Evolutionary conservation across 169 alveolate genomes (phyloP), one percentile per base, ranked within the genome.

Genomic region (Babesia bovis): DNA sequence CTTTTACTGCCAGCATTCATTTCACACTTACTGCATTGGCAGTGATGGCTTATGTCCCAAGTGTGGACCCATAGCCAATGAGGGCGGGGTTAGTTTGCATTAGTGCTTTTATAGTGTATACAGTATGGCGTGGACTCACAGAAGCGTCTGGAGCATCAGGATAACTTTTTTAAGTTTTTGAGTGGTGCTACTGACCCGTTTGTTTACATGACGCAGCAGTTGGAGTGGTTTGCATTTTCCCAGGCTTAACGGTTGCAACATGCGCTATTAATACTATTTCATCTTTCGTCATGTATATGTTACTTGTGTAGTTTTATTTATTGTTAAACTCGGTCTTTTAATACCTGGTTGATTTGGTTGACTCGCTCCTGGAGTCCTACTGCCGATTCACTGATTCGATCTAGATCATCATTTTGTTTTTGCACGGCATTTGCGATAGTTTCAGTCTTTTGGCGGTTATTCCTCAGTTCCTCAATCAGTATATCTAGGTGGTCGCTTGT

Each of bases 1-100:
- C 66, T 81, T 81, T 44, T 81, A 72, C 65, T 81, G 88, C 66
- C 79, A 72, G 63, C 88, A 81, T 69, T 69, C 84, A 30, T 81
- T 51, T 49, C 88, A 81, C 53, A 56, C 58, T 23, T 81, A 81
- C 66, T 81, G 88, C 85, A 61, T 81, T 21, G 65, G 73, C 47
- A 36, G 58, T 26, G 85, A 81, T 35, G 53, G 49, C 51, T 63
- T 50, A 10, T 70, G 85, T 57, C 87, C 87, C 33, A 78, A 78
- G 49, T 78, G 87, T 42, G 38, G 74, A 9, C 58, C 58, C 38
- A 53, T 32, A n/a, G 36, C 51, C 12, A 63, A 63, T 26, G 84
- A 57, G 21, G 66, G 50, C 38, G 61, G 26, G 59, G 73, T 63
- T 4, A 0, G 73, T 63, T 26, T 32, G 13, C 9, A n/a, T 13